Conservation (phyloP, 768 basidiomycete genomes). For the Mycena rosella region DNA sequence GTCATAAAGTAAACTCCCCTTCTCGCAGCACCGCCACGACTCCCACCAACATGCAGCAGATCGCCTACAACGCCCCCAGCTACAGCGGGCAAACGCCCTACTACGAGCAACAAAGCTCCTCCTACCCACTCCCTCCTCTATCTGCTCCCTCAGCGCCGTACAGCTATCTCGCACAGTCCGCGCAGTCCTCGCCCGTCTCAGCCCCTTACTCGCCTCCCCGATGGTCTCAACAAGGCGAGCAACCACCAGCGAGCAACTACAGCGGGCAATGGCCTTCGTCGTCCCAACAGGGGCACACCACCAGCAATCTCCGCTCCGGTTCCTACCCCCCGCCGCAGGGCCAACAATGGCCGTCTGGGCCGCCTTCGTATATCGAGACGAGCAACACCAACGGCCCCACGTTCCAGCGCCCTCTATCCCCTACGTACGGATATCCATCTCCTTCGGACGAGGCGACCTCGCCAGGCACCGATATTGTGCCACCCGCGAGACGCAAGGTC, state of each 20-base stretch:
- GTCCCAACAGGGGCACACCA: conserved; percentile 36
- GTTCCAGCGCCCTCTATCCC: conserved; percentile 50
- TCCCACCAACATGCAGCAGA: conserved; percentile 58
- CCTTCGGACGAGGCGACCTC: conserved; percentile 48
- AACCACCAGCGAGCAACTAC: conserved; percentile 38
- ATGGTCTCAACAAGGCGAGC: conserved; percentile 53
- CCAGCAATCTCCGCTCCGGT: conserved; percentile 47
- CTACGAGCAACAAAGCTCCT: conserved; percentile 50
- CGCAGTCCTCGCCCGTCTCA: conserved; percentile 44
- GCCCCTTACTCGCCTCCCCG: conserved; percentile 56
- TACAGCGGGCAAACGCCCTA: conserved; percentile 56
- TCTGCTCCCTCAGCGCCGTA: conserved; percentile 48
- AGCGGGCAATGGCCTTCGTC: conserved; percentile 48
- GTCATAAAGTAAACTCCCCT: conserved; percentile 71
- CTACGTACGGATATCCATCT: conserved; percentile 52
- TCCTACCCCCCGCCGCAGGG: conserved; percentile 48
- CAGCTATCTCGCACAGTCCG: conserved; percentile 49
- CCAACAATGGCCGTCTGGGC: conserved; percentile 59
- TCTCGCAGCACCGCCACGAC: conserved; percentile 56
- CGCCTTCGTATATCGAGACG: conserved; percentile 48
- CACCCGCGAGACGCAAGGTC: conserved; percentile 68
- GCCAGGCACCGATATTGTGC: conserved; percentile 59
- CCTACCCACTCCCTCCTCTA: conserved; percentile 59
- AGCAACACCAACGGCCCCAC: conserved; percentile 26
- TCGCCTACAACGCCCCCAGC: conserved; percentile 54